These are phyloP conservation scores for Termitomyces heimii DNA, from an alignment of 768 basidiomycete genomes.

Conservation along the genomic window DNA sequence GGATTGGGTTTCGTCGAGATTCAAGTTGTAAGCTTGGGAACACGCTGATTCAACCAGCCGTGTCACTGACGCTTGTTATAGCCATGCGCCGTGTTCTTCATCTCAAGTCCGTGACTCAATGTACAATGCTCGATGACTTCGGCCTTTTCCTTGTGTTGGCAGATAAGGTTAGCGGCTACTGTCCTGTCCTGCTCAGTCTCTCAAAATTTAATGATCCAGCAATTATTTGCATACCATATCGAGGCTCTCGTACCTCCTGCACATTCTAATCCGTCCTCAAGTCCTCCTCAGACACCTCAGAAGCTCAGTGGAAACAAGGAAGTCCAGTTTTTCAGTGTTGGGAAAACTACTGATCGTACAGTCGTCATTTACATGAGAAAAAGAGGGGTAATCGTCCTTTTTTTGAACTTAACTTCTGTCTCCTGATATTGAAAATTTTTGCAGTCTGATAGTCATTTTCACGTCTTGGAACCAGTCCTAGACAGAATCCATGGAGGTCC, in stretches of 20 bases:
- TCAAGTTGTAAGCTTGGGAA: conserved; percentile 58
- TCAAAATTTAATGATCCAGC: conserved; percentile 30
- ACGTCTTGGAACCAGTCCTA: conserved; percentile 87
- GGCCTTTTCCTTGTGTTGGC: conserved; percentile 95
- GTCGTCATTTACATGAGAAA: conserved; percentile 96
- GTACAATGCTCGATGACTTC: conserved; percentile 92
- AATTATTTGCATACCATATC: conserved; percentile 89
- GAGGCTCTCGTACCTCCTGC: conserved; percentile 93
- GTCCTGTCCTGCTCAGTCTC: not conserved
- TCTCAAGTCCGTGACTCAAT: conserved; percentile 87
- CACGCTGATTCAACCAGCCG: not conserved
- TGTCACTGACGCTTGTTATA: conserved; percentile 35
- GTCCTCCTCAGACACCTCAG: conserved; percentile 78
- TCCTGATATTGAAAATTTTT: conserved; percentile 11
- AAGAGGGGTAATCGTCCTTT: conserved; percentile 59
- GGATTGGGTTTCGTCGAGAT: conserved; percentile 90
- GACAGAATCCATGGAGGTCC: conserved; percentile 77
- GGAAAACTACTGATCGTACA: conserved; percentile 78
- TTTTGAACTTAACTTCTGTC: conserved; percentile 9
- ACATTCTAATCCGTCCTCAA: conserved; percentile 53
- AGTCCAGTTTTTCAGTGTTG: conserved; percentile 94
- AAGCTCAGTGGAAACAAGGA: conserved; percentile 85
- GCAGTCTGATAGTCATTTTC: conserved; percentile 80
- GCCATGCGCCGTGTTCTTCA: conserved; percentile 91
- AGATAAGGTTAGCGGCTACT: conserved; percentile 66